Percentiles rank a stretch among this genome's conserved stretches.
phyloP scores from a whole-genome alignment of 2,329 filamentous ascomycete species.

The Tolypocladium album region DNA sequence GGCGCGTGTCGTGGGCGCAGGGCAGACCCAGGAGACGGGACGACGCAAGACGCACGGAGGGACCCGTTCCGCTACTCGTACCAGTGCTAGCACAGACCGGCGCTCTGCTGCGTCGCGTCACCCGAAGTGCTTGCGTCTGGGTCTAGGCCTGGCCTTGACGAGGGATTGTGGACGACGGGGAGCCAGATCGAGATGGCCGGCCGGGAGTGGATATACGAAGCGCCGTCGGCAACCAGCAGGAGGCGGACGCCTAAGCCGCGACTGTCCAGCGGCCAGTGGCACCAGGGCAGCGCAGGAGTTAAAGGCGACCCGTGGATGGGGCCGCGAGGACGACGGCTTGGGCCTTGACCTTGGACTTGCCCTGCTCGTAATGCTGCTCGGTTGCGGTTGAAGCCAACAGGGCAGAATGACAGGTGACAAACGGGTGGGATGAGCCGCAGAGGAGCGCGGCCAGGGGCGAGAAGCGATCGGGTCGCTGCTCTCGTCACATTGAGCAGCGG shows the following conservation, averaged over 20 bases:
- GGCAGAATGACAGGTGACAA: background rate
- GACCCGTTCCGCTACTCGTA: background rate
- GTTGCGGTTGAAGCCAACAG: background rate
- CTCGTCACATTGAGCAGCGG: background rate
- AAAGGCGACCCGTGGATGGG: background rate
- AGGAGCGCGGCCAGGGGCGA: background rate
- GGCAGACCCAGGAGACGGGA: no score
- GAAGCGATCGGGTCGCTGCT: no score
- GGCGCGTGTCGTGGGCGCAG: background rate
- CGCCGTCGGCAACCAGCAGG: background rate
- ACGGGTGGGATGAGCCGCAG: background rate
- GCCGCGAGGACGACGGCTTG: background rate
- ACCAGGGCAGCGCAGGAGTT: no score
- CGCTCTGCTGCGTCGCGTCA: background rate
- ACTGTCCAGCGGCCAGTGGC: background rate
- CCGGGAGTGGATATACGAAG: constrained; percentile 1
- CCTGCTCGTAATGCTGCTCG: background rate
- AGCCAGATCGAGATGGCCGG: constrained; percentile 16
- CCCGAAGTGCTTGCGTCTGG: constrained; percentile 8
- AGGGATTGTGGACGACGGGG: constrained; percentile 1
- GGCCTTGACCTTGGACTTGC: background rate
- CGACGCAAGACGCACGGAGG: background rate
- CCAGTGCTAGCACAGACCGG: background rate
- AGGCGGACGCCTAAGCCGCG: background rate
- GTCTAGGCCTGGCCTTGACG: background rate